Base-by-base conservation (phyloP, 176 grass and related monocot species). In the Rhynchospora breviuscula region DNA sequence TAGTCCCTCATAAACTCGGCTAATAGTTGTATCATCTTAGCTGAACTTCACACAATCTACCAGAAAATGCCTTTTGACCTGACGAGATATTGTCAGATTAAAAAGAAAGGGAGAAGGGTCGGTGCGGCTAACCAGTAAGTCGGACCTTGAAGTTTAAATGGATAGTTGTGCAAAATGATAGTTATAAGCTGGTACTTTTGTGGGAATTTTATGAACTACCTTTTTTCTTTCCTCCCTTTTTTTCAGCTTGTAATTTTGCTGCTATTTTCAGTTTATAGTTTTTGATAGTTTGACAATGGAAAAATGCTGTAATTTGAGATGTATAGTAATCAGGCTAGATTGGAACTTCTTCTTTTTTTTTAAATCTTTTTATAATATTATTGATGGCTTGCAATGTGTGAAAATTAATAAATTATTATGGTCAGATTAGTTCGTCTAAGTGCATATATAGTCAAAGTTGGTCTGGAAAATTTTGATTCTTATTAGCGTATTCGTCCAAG, bases 1-100 rank as follows among this genome's bases (percentile, higher is more conserved):
- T 98, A 91, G 4, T 89, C 89, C 0, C 81, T 78, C 33, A 56
- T 29, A 15, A 9, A 62, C 17, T 9, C 31, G 49, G 49, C 23
- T 54, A 77, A 12, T 56, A 47, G 48, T 54, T 77, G 6, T 53
- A 11, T 56, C 73, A 15, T 77, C 22, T 77, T 77, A 31, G 49
- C 51, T 77, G 29, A 5, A 76, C 73, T 40, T 75, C 21, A 10
- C 31, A 13, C 7, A 13, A 33, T 8, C 56, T 53, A 77, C 5
- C 7, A 8, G 47, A 75, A 11, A 75, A 52, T 75, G 71, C 71
- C 19, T 48, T 51, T 26, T 53, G 19, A 52, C 26, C 23, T 77
- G 73, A 77, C 10, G 23, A 52, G 19, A 75, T 75, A 25, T 13
- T 75, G 4, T 52, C 45, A 75, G 71, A 73, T 23, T 73, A 22